Base-by-base conservation (phyloP, 2,329 filamentous ascomycete species). In the Cercospora sp. region DNA sequence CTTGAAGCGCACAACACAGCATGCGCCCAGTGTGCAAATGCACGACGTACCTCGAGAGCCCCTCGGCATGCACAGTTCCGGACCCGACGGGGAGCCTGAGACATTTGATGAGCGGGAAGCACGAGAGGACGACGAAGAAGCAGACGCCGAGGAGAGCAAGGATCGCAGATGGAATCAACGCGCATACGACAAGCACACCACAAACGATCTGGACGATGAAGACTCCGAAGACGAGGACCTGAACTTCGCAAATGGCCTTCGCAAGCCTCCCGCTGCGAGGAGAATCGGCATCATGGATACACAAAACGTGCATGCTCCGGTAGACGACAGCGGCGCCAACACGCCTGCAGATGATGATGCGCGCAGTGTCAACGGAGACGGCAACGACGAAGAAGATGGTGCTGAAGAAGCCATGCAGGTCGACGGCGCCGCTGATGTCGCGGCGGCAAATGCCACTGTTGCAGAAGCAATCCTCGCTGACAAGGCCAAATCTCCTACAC, bases 141-240 rank as follows among this genome's bases (percentile, higher is more conserved):
- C 92, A 1, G 94, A 98, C 70, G 92, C 93, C 63, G 94, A 97
- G 71, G 87, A 92, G 73, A 93, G 95, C 77, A 90, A 92, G 73
- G 94, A 98, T 76, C 87, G 87, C 65, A 90, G 94, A 28, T 89
- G 90, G 80, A 96, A 93, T 0, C 87, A 95, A 78, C 90, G 92
- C 39, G 87, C 90, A 70, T 93, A 91, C 84, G 94, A 98, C 71
- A 89, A 93, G 79, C 89, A 87, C 60, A 86, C 93, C 28, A 87
- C 89, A 63, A 57, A 64, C 20, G 88, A 91, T 67, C 72, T 71
- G 12, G 88, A 92, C 7, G 91, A 91, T 73, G 94, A 97, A 77
- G 91, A 95, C 53, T 96, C 92, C 71, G 93, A 96, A 69, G 93
- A 97, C 68, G 94, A 98, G 74, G 93, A 96, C 10, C 87, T 93